A percentile compares a stretch with the other conserved stretches of the same genome.
Evolutionary conservation across 177 flowering plant genomes (phyloP).

Genomic region (Vitis hybrid): DNA sequence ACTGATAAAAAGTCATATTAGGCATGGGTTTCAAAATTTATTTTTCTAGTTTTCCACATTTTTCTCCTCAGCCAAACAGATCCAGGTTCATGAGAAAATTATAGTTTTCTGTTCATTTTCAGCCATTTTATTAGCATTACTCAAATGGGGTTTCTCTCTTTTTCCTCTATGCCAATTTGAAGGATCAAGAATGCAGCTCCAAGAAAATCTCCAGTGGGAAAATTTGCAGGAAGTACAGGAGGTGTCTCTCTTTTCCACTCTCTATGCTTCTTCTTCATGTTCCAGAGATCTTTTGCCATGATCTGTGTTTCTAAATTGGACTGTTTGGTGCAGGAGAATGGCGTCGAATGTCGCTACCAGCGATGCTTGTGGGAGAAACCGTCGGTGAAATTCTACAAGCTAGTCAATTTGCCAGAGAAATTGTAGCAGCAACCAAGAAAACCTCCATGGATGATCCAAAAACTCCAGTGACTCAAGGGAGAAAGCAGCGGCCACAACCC

Average conservation of each 20-base stretch:
- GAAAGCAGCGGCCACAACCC: conserved; percentile 32
- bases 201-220: conserved; percentile 67
- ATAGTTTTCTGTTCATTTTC: neutral
- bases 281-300: neutral
- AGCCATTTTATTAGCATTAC: neutral
- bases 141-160: conserved; percentile 12
- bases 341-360: conserved; percentile 87
- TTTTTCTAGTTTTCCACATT: too few species aligned
- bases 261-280: neutral
- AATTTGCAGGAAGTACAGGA: conserved; percentile 49
- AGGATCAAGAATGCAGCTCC: conserved; percentile 54
- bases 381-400: conserved; percentile 87
- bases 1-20: too few species aligned
- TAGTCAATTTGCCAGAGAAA: conserved; percentile 68
- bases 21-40: too few species aligned
- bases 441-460: conserved; percentile 54
- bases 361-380: conserved; percentile 93
- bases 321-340: conserved; percentile 58
- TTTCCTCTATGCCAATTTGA: conserved; percentile 8
- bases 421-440: conserved; percentile 45
- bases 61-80: too few species aligned
- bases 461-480: conserved; percentile 56
- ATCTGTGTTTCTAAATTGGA: neutral
- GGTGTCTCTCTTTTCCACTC: conserved; percentile 21
- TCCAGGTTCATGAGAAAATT: neutral